Base-by-base conservation (phyloP, 129 eudicot genomes). In the Pseudognaphalium luteoalbum region DNA sequence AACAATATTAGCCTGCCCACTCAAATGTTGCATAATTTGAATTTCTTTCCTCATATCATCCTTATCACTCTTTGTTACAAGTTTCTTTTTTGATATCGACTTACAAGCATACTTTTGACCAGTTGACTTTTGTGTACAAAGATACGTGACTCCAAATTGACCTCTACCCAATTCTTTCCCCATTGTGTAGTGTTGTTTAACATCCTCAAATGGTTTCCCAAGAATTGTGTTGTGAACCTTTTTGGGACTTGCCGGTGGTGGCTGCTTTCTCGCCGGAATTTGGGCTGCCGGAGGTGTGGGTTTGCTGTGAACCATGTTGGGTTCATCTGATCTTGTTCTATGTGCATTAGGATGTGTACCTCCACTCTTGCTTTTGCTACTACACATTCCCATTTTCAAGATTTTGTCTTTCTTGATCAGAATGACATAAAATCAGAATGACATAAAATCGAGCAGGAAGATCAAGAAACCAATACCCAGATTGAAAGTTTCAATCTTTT, bases 151-250 rank as follows among this genome's bases (percentile, higher is more conserved):
- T 17, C 98, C 98, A 79, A 92, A 92, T 59, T 92, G 98, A 67
- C 98, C 98, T 68, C 96, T 77, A 12, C 97, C 97, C 84, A 92
- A 76, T 84, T 92, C 97, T 77, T 79, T 89, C 16, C 97, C 96
- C 39, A 92, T 81, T 42, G 86, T 86, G 81, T 92, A 92, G 74
- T 80, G 74, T 10, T 82, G 62, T 66, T 80, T 89, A 71, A 92
- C 86, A 76, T 92, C 98, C 62, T 89, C 93, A 83, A 59, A 88
- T 14, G 90, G 88, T 81, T 86, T 89, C 1, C 98, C 98, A 72
- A 92, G 82, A 82, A 92, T 92, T 7, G 98, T 83, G 75, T 92
- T 84, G 68, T 65, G 76, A 5, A 75, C 78, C 21, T 77, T 77
- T 54, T 54, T 76, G n/a, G 89, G 90, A 79, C 85, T 85, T 6